These are phyloP conservation scores for Paradendryphiella salina DNA, from an alignment of 2,329 filamentous ascomycete species.

Conservation along the genomic window DNA sequence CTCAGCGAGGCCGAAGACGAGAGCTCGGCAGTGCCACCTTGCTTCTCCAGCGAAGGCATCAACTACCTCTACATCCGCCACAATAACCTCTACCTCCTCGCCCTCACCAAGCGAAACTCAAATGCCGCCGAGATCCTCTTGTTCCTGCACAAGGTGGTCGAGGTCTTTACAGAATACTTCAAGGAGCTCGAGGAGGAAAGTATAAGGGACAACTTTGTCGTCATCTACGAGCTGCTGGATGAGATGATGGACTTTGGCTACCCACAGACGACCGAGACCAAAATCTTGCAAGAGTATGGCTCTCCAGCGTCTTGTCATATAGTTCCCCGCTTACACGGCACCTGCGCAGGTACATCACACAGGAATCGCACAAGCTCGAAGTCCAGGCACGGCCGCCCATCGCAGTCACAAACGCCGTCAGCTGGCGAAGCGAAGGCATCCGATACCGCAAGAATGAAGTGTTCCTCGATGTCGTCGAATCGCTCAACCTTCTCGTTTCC, in stretches of 20 bases:
- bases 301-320: not conserved
- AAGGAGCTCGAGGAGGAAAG: conserved; percentile 98
- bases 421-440: conserved; percentile 97
- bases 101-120: conserved; percentile 96
- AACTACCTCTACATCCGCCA: conserved; percentile 99
- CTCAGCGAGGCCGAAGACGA: conserved; percentile 99
- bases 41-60: conserved; percentile 98
- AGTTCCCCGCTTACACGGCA: not conserved
- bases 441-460: conserved; percentile 99
- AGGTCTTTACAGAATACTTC: conserved; percentile 99
- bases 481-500: conserved; percentile 91
- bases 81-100: conserved; percentile 98
- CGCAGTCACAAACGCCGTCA: conserved; percentile 96
- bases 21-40: conserved; percentile 93
- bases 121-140: conserved; percentile 98
- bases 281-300: conserved; percentile 87
- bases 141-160: conserved; percentile 96
- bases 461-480: conserved; percentile 96
- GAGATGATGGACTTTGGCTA: conserved; percentile 99
- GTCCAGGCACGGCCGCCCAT: conserved; percentile 95
- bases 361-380: conserved; percentile 98
- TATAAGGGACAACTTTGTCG: conserved; percentile 98
- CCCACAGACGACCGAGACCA: conserved; percentile 95
- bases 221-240: conserved; percentile 97
- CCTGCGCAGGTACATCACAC: conserved; percentile 77